Percentiles rank a stretch among this genome's conserved stretches.
phyloP scores from a whole-genome alignment of 1,284 basidiomycete species.

The Amylostereum chailletii region DNA sequence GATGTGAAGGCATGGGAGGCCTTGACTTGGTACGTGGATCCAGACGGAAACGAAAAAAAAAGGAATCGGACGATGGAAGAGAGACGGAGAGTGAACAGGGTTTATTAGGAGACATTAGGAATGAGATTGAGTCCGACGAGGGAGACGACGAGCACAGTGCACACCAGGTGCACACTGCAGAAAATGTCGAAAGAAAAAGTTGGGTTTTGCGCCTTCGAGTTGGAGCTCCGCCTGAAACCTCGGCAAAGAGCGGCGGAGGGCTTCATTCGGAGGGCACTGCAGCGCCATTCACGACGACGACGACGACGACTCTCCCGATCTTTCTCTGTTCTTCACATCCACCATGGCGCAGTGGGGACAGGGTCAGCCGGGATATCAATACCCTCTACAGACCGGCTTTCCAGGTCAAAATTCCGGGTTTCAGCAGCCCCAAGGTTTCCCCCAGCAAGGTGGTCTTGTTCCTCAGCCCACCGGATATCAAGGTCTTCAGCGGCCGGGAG shows the following conservation, averaged over 20 bases:
- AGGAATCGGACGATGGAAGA: neutral
- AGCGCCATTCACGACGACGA: neutral
- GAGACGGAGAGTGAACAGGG: neutral
- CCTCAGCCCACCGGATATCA: slow-evolving; percentile 33
- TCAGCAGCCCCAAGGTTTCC: slow-evolving; percentile 35
- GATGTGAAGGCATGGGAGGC: slow-evolving; percentile 28
- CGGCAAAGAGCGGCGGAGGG: too few relatives aligned
- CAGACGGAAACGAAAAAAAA: neutral
- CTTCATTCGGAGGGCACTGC: too few relatives aligned
- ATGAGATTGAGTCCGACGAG: neutral
- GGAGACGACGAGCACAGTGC: neutral
- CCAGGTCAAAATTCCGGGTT: slow-evolving; percentile 27
- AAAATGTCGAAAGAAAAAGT: neutral
- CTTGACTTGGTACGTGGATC: slow-evolving; percentile 51
- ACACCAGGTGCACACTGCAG: neutral
- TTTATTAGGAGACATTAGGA: neutral
- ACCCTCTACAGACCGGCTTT: slow-evolving; percentile 54
- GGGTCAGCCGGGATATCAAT: slow-evolving; percentile 48
- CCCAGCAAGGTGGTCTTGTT: slow-evolving; percentile 23
- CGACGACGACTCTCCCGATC: neutral
- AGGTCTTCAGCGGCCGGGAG: slow-evolving; percentile 19
- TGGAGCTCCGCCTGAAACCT: slow-evolving; percentile 7
- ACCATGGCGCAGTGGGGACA: slow-evolving; percentile 58
- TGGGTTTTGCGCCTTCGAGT: neutral
- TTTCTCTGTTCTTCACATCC: slow-evolving; percentile 5